Percentiles rank a stretch among this genome's conserved stretches.
phyloP scores from a whole-genome alignment of 2,329 filamentous ascomycete genomes.

The Penicillium sp. region DNA sequence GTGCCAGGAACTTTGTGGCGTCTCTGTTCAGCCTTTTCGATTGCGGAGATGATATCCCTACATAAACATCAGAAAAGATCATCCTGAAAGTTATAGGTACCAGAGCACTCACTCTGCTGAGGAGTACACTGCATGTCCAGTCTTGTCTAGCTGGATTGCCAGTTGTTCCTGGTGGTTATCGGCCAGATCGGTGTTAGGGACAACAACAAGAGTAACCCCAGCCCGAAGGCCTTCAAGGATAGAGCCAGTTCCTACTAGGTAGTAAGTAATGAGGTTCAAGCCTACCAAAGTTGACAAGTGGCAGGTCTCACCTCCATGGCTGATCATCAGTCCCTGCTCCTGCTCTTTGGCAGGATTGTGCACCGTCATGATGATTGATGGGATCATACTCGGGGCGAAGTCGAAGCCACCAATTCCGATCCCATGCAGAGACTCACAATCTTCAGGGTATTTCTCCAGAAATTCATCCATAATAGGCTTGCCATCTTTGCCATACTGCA shows the following conservation, averaged over 20 bases:
- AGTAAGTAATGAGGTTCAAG: conserved; percentile 2
- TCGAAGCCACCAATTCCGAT: conserved; percentile 59
- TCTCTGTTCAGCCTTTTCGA: not conserved
- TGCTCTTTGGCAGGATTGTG: conserved; percentile 35
- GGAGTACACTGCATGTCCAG: conserved; percentile 73
- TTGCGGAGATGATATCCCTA: conserved; percentile 4
- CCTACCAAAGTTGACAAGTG: not conserved
- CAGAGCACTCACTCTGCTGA: conserved; percentile 55
- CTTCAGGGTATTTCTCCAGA: conserved; percentile 22
- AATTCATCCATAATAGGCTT: conserved; percentile 49
- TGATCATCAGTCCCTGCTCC: conserved; percentile 68
- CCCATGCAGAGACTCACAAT: conserved; percentile 28
- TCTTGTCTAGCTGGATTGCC: conserved; percentile 65
- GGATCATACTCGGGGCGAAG: conserved; percentile 58
- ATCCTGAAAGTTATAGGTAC: not conserved
- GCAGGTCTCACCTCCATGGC: conserved; percentile 67
- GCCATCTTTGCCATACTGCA: conserved; percentile 76
- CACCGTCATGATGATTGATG: conserved; percentile 54
- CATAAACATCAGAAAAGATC: not conserved
- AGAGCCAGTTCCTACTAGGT: conserved; percentile 69
- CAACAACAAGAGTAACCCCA: conserved; percentile 73
- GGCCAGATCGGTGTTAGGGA: conserved; percentile 75
- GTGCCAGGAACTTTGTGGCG: not conserved
- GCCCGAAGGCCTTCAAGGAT: conserved; percentile 76
- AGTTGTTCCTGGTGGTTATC: conserved; percentile 91